Evolutionary conservation across 2,329 filamentous ascomycete species (phyloP), one percentile per base, ranked within the genome.

Genomic region (Fusarium secorum): DNA sequence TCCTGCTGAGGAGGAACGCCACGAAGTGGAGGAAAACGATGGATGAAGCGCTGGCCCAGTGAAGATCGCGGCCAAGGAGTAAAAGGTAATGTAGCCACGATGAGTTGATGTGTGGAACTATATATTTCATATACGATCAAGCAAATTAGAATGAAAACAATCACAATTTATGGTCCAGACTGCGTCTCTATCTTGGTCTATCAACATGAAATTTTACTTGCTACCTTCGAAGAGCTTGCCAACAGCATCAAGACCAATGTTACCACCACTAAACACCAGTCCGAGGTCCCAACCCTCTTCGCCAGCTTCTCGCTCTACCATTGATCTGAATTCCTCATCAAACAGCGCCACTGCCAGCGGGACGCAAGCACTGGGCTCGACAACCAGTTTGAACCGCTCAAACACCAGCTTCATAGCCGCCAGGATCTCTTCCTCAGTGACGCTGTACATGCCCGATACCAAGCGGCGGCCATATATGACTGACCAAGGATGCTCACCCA

Each of bases 311-410:
- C 76, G 80, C 82, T 93, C 89, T 14, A 95, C 91, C 80, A 91
- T 80, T 17, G 77, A 79, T 63, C 93, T 84, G 69, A 98, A 98
- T 7, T 94, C 93, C 81, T 97, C 93, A 78, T 97, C 92, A 72
- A 89, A 98, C 72, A 98, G 82, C 56, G 90, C 91, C 11, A 93
- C 92, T 0, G 95, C 96, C 65, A 98, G 80, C 3, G 90, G 89
- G n/a, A 98, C 95, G 5, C 91, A 94, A 1, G 92, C 89, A 80
- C 91, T 95, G 26, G 95, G 95, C 85, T 98, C 95, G 17, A 98
- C 90, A 26, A 98, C 89, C 49, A 97, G 83, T 88, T 98, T 98
- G 86, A 96, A 89, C 63, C 95, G 84, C 87, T 98, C 95, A 68
- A 95, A 83, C 36, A 97, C 91, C 68, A 98, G 81, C 67, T 87